Base-by-base conservation (phyloP, 2,329 filamentous ascomycete species). In the Leptographium procerum region DNA sequence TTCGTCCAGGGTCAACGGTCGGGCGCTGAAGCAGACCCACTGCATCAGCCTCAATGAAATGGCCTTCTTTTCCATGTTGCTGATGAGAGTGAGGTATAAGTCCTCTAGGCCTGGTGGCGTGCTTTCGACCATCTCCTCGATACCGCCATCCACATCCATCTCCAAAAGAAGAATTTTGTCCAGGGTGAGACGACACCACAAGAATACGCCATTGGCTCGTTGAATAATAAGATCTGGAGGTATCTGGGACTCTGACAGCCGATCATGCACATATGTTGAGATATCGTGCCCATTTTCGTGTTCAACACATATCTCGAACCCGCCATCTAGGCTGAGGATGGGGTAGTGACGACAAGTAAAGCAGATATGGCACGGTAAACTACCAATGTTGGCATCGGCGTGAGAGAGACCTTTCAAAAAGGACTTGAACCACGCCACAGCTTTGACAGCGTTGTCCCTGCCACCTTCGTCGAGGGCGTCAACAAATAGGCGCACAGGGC, bases 401-500 rank as follows among this genome's bases (percentile, higher is more conserved):
- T 7, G 2, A 29, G 61, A 55, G 14, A 66, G 40, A 4, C 52
- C 57, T 24, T 67, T 57, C 7, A 69, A 36, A 3, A 70, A 34
- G 24, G 57, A 61, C 31, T 65, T 62, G 52, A 72, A 65, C 0
- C 57, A 48, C 0, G 57, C 16, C 5, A 65, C 58, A 1, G 71
- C 52, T 0, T 60, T 4, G 2, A 59, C 34, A 1, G 68, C 69
- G 34, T 48, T 57, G 0, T 65, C 48, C 54, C 68, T 43, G 13
- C 68, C 69, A 48, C 65, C 65, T 56, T 73, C 71, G 57, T 73
- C 70, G 1, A 73, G 56, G 0, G 71, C 71, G 26, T 73, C 72
- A 26, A 72, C 55, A 45, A 72, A 70, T 1, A 72, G 11, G 51
- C 59, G 64, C 3, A 71, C 55, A 2, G 63, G 52, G 0, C 45